These are phyloP conservation scores for Rhodotorula sp. DNA, from an alignment of 1,284 basidiomycete genomes.

Conservation along the genomic window DNA sequence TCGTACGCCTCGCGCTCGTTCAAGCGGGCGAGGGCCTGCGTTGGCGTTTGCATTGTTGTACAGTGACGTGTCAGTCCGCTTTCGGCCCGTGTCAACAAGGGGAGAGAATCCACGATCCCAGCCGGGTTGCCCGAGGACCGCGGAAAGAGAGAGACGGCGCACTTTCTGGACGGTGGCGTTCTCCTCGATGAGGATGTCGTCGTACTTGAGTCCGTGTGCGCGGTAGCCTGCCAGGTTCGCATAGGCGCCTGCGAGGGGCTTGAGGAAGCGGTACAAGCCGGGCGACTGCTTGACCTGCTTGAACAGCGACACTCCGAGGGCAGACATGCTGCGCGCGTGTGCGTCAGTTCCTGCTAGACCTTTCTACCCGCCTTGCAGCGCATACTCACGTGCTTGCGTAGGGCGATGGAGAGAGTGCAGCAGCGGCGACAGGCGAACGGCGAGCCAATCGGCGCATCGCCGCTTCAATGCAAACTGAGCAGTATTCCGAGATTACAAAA, in stretches of 20 bases:
- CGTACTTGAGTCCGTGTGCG: constrained; percentile 85
- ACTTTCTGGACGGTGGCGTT: constrained; percentile 80
- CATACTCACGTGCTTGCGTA: neutral
- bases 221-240: constrained; percentile 79
- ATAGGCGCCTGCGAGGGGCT: constrained; percentile 82
- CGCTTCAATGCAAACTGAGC: no score
- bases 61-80: neutral
- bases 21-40: constrained; percentile 79
- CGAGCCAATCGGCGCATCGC: neutral
- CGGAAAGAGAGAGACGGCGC: constrained; percentile 32
- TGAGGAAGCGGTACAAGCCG: constrained; percentile 62
- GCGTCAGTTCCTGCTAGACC: constrained; percentile 64
- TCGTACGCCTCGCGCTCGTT: constrained; percentile 79
- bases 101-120: neutral
- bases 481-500: no score
- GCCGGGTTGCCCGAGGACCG: neutral
- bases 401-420: neutral
- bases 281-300: constrained; percentile 24
- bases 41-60: no score
- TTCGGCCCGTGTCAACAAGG: neutral
- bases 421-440: neutral
- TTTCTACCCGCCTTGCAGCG: neutral
- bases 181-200: constrained; percentile 92
- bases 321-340: constrained; percentile 20
- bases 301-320: constrained; percentile 36